Conservation (phyloP, 2,329 filamentous ascomycete genomes). For the Seiridium unicorne region DNA sequence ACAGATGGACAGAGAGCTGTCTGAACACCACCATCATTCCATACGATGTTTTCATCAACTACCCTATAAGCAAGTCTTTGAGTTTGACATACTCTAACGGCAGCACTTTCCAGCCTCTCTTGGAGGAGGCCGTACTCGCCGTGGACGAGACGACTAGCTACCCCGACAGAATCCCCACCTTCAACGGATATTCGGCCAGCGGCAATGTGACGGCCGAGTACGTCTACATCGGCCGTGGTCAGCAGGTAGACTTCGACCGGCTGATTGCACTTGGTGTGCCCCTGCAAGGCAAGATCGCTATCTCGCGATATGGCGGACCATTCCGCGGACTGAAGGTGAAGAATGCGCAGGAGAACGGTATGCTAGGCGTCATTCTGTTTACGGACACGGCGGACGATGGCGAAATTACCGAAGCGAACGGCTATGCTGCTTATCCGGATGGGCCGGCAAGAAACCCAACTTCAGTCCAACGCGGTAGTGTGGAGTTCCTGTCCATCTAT, state of each 20-base stretch:
- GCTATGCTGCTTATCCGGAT: slow-evolving; percentile 68
- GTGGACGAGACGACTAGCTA: slow-evolving; percentile 74
- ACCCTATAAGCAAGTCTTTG: slow-evolving; percentile 56
- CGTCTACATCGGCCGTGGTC: slow-evolving; percentile 77
- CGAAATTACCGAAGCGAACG: slow-evolving; percentile 70
- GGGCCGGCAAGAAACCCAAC: slow-evolving; percentile 77
- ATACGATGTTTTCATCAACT: slow-evolving; percentile 34
- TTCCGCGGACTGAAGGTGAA: slow-evolving; percentile 84
- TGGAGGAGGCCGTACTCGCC: slow-evolving; percentile 71
- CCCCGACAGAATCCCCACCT: slow-evolving; percentile 69
- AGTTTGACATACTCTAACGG: slow-evolving; percentile 34
- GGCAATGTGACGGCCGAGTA: slow-evolving; percentile 75
- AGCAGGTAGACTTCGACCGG: slow-evolving; percentile 71
- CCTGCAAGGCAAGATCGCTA: slow-evolving; percentile 73
- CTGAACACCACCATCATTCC: slow-evolving; percentile 25
- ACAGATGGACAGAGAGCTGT: slow-evolving; percentile 24
- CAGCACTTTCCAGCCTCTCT: slow-evolving; percentile 59
- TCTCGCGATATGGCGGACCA: slow-evolving; percentile 73
- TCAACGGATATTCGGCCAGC: slow-evolving; percentile 79
- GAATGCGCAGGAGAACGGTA: slow-evolving; percentile 74
- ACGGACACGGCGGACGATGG: slow-evolving; percentile 76
- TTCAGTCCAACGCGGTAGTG: slow-evolving; percentile 76
- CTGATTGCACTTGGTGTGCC: slow-evolving; percentile 66
- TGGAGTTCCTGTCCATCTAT: slow-evolving; percentile 64
- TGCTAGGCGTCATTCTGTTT: slow-evolving; percentile 71